A percentile compares a stretch with the other conserved stretches of the same genome.
Conservation (phyloP, 352 stramenopile genomes). For the Lagenidium giganteum region DNA sequence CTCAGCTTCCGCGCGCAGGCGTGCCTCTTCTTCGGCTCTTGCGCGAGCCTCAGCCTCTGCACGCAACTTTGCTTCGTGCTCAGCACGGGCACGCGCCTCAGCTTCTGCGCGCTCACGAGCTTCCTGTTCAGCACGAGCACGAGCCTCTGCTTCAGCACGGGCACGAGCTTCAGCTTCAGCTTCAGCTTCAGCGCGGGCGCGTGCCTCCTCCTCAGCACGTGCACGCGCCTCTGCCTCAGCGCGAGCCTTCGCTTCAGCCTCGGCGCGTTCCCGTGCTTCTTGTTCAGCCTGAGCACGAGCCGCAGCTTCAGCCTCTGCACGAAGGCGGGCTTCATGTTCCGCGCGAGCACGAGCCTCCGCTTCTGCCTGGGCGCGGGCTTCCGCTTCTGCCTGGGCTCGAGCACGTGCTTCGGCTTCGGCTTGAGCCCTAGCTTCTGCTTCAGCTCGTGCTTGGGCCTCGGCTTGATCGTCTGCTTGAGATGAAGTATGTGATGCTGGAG, state of each 20-base stretch:
- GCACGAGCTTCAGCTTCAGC: slow-evolving; percentile 4
- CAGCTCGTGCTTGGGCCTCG: slow-evolving; percentile 8
- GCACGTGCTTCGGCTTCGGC: slow-evolving; percentile 22
- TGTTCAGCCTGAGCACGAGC: slow-evolving; percentile 11
- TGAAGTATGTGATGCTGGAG: not conserved
- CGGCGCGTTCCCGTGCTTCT: slow-evolving; percentile 18
- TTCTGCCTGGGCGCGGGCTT: slow-evolving; percentile 10
- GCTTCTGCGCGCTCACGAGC: slow-evolving; percentile 16
- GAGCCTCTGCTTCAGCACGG: slow-evolving; percentile 7
- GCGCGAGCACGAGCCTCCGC: slow-evolving; percentile 23
- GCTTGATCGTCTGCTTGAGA: slow-evolving; percentile 6
- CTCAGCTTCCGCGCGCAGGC: slow-evolving; percentile 19
- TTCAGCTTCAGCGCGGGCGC: slow-evolving; percentile 26
- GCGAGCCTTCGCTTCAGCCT: slow-evolving; percentile 19
- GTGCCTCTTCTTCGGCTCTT: slow-evolving; percentile 19
- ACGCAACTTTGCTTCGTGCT: slow-evolving; percentile 11
- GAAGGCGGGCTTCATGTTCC: slow-evolving; percentile 16
- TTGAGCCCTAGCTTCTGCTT: slow-evolving; percentile 23
- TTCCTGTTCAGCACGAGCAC: slow-evolving; percentile 18
- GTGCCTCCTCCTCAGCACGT: slow-evolving; percentile 6
- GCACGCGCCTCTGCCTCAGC: slow-evolving; percentile 8
- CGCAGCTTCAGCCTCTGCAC: slow-evolving; percentile 8
- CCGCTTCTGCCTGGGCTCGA: slow-evolving; percentile 13
- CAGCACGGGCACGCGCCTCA: slow-evolving; percentile 20
- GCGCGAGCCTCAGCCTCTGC: slow-evolving; percentile 19